A percentile compares a stretch with the other conserved stretches of the same genome.
Conservation (phyloP, 192 early-diverging fungal genomes). For the Kappamyces sp. region DNA sequence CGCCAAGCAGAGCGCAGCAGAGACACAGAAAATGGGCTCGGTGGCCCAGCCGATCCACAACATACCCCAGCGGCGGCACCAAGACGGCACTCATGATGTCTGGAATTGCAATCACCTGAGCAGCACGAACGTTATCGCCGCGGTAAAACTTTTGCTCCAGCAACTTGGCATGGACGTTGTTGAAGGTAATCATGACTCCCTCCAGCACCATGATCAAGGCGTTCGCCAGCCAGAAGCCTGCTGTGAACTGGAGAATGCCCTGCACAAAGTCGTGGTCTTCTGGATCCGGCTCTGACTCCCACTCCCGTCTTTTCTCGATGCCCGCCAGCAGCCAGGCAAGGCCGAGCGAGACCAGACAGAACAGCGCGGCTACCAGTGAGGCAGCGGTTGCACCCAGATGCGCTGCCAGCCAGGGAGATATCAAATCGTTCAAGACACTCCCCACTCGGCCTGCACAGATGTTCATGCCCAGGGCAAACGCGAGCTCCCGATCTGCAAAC, state of each 20-base stretch:
- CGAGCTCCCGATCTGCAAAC: slow-evolving; percentile 51
- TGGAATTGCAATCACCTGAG: slow-evolving; percentile 52
- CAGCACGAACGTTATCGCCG: slow-evolving; percentile 40
- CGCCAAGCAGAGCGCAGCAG: slow-evolving; percentile 39
- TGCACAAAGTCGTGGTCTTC: neutral
- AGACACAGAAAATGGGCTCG: slow-evolving; percentile 37
- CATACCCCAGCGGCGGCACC: slow-evolving; percentile 45
- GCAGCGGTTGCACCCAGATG: slow-evolving; percentile 35
- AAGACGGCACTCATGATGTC: slow-evolving; percentile 50
- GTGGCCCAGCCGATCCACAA: slow-evolving; percentile 48
- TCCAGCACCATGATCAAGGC: slow-evolving; percentile 42
- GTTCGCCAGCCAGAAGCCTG: slow-evolving; percentile 41
- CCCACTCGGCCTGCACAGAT: slow-evolving; percentile 40
- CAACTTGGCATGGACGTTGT: slow-evolving; percentile 56
- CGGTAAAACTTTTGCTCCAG: slow-evolving; percentile 50
- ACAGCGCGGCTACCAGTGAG: slow-evolving; percentile 41
- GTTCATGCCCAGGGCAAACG: slow-evolving; percentile 48
- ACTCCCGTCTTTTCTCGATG: slow-evolving; percentile 18
- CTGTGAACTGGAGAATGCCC: slow-evolving; percentile 23
- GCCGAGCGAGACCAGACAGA: slow-evolving; percentile 39
- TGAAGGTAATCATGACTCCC: slow-evolving; percentile 57
- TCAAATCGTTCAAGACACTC: slow-evolving; percentile 50
- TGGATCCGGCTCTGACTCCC: slow-evolving; percentile 7
- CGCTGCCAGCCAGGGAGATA: slow-evolving; percentile 43
- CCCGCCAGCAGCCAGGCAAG: slow-evolving; percentile 23